Base-by-base conservation (phyloP, 116 monocot genomes). In the Thalassia testudinum region DNA sequence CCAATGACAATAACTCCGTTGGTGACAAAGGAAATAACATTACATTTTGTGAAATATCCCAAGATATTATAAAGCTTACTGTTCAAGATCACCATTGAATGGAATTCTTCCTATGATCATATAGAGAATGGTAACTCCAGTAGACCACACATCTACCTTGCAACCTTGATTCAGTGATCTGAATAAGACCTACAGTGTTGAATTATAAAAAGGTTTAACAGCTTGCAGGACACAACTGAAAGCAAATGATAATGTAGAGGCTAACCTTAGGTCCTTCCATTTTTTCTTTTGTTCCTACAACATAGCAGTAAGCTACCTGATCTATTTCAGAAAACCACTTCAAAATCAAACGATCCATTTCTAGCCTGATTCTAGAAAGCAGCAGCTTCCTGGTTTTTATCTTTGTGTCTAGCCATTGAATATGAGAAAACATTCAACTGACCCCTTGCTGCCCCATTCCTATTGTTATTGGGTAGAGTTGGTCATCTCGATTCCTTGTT, bases 201-300 rank as follows among this genome's bases (percentile, higher is more conserved):
- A 34, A 34, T 34, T 5, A 3, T 5, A 34, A 34, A 10, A 10
- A 34, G 10, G 10, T 34, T 10, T 10, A 34, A 34, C 30, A 34
- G 24, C 3, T 34, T 34, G 30, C 30, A 34, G 3, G 30, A 3
- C 10, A 3, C 10, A 34, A 34, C 25, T 42, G 27, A 23, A 56
- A 62, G 48, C 40, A 22, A 1, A 26, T 17, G 24, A 5, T 6
- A 50, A 14, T 43, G 23, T 27, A 29, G 43, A 22, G 38, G 34
- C 56, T 40, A 29, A 95, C 95, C 78, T 95, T 88, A 43, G 95
- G 95, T 49, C 95, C 95, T 69, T 95, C 95, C 58, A 61, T 87
- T 56, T 78, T 87, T 13, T 66, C 64, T 52, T 76, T 87, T 18
- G 18, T 51, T n/a, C 52, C 62, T 52, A 14, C 26, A 61, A 43